These are phyloP conservation scores for Suillus spraguei DNA, from an alignment of 768 basidiomycete species.

Conservation along the genomic window DNA sequence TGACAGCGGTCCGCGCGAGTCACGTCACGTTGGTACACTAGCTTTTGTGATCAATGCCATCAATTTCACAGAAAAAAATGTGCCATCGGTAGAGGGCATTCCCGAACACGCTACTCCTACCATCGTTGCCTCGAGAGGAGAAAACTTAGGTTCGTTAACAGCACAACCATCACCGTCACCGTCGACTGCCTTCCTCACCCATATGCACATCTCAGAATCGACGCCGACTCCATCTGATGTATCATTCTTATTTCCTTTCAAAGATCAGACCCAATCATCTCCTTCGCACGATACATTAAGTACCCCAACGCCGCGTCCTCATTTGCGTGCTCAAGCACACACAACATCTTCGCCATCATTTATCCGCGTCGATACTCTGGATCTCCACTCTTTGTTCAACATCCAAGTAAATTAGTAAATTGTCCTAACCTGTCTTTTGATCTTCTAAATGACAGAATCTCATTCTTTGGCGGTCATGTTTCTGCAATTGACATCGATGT, in stretches of 20 bases:
- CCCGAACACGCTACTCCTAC: not conserved
- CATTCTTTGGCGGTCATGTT: constrained; percentile 34
- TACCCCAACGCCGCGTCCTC: too few relatives aligned
- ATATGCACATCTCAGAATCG: constrained; percentile 9
- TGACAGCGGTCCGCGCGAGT: constrained; percentile 9
- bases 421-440: constrained; percentile 37
- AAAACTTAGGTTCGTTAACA: constrained; percentile 4
- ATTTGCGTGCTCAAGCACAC: too few relatives aligned
- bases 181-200: constrained; percentile 12
- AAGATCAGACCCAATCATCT: not conserved
- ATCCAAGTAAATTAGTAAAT: constrained; percentile 36
- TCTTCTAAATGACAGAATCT: constrained; percentile 37
- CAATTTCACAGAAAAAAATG: constrained; percentile 19
- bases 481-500: constrained; percentile 28
- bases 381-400: constrained; percentile 37
- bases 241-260: not conserved
- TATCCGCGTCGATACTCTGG: constrained; percentile 32
- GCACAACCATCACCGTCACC: constrained; percentile 8
- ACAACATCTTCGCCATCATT: constrained; percentile 8
- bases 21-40: constrained; percentile 18
- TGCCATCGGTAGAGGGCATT: not conserved
- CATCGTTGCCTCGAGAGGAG: constrained; percentile 10
- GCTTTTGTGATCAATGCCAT: constrained; percentile 34
- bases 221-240: not conserved
- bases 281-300: constrained; percentile 3